A percentile compares a stretch with the other conserved stretches of the same genome.
phyloP scores from a whole-genome alignment of 2,329 filamentous ascomycete species.

The Fulvia fulva region DNA sequence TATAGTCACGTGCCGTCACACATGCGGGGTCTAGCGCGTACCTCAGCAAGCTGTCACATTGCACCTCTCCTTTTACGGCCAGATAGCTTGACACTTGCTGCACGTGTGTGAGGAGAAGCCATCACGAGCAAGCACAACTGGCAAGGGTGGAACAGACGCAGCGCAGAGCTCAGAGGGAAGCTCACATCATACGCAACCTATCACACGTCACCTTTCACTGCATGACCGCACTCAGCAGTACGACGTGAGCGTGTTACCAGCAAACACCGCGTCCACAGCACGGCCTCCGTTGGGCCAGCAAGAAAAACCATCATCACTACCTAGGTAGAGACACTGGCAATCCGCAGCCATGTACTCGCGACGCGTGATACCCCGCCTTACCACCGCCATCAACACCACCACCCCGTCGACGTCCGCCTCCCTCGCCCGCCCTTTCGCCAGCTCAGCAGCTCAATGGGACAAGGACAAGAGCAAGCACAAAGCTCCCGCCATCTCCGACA shows the following conservation, averaged over 20 bases:
- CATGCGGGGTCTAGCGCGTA: too few relatives aligned
- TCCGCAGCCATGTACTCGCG: conserved; percentile 20
- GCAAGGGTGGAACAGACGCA: too few relatives aligned
- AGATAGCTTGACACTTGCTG: too few relatives aligned
- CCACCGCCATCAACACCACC: conserved; percentile 13
- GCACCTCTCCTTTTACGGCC: background rate
- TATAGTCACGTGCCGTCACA: too few relatives aligned
- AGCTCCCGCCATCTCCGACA: conserved; percentile 79
- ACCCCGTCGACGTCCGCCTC: conserved; percentile 4
- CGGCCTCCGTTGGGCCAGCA: background rate
- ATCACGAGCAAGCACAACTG: too few relatives aligned
- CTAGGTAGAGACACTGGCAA: background rate
- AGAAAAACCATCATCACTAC: background rate
- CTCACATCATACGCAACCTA: background rate
- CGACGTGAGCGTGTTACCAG: background rate
- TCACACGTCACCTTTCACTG: background rate
- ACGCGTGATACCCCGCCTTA: conserved; percentile 21
- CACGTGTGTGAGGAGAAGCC: too few relatives aligned
- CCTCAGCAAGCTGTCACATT: too few relatives aligned
- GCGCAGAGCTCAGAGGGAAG: background rate
- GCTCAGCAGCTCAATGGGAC: conserved; percentile 11
- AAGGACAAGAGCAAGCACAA: conserved; percentile 16
- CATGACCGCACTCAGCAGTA: background rate
- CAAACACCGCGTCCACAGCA: background rate
- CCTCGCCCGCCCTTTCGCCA: conserved; percentile 14